phyloP scores from a whole-genome alignment of 2,329 filamentous ascomycete genomes.

The Aaosphaeria arxii region DNA sequence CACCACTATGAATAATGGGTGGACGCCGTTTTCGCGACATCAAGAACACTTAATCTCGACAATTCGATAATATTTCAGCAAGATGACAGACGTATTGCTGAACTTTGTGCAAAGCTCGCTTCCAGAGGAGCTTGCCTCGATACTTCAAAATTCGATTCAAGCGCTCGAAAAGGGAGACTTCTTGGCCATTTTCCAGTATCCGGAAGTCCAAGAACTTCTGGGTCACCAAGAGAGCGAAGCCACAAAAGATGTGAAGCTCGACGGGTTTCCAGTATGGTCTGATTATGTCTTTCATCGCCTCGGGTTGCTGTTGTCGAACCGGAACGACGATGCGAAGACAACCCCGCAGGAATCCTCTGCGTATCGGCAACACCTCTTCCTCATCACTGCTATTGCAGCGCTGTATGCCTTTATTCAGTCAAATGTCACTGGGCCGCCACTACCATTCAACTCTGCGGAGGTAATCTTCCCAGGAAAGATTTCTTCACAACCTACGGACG shows the following conservation, averaged over 20 bases:
- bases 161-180: slow-evolving; percentile 44
- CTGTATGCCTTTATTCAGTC: slow-evolving; percentile 79
- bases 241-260: slow-evolving; percentile 24
- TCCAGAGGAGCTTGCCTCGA: slow-evolving; percentile 40
- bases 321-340: slow-evolving; percentile 19
- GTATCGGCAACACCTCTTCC: slow-evolving; percentile 42
- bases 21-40: too few species aligned
- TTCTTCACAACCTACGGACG: slow-evolving; percentile 28
- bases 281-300: slow-evolving; percentile 46
- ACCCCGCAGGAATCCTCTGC: slow-evolving; percentile 27
- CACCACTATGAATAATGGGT: too few species aligned
- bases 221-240: slow-evolving; percentile 36
- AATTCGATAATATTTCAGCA: slow-evolving; percentile 1
- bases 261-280: slow-evolving; percentile 41
- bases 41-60: not conserved
- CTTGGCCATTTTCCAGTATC: slow-evolving; percentile 35
- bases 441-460: slow-evolving; percentile 56
- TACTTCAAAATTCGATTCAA: slow-evolving; percentile 36
- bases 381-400: slow-evolving; percentile 64
- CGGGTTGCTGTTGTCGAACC: slow-evolving; percentile 33
- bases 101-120: slow-evolving; percentile 40
- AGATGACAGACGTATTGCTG: slow-evolving; percentile 44
- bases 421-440: slow-evolving; percentile 82
- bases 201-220: slow-evolving; percentile 41
- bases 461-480: slow-evolving; percentile 50